Conservation (phyloP, 495 filamentous ascomycete genomes). For the Usnea hakonensis region DNA sequence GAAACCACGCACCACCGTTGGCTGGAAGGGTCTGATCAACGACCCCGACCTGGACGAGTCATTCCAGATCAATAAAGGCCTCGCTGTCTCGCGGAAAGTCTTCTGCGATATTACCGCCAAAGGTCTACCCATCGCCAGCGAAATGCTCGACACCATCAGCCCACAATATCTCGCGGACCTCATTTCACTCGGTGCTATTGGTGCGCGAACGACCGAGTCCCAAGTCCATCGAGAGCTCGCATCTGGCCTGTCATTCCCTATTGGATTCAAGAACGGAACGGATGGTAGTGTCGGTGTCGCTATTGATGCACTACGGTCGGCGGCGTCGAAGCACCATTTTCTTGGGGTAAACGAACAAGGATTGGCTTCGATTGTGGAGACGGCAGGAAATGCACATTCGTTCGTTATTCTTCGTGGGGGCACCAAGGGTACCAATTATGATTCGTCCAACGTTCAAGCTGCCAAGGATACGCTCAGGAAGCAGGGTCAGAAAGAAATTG, state of each 20-base stretch:
- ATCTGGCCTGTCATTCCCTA: constrained; percentile 86
- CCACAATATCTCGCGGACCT: constrained; percentile 95
- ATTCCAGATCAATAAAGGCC: constrained; percentile 97
- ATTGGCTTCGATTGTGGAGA: constrained; percentile 88
- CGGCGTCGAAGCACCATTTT: constrained; percentile 89
- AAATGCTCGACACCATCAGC: constrained; percentile 97
- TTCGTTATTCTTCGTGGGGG: constrained; percentile 94
- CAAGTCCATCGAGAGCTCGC: constrained; percentile 93
- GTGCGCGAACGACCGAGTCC: constrained; percentile 87
- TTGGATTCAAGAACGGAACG: constrained; percentile 99
- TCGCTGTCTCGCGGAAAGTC: constrained; percentile 75
- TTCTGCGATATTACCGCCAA: constrained; percentile 88
- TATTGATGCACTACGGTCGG: constrained; percentile 90
- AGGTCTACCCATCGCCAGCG: constrained; percentile 91
- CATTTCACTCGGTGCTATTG: constrained; percentile 85
- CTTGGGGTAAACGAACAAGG: constrained; percentile 94
- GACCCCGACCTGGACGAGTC: constrained; percentile 97
- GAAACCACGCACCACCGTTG: constrained; percentile 94
- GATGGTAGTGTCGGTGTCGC: constrained; percentile 84
- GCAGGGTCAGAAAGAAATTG: constrained; percentile 55
- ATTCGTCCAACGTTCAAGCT: constrained; percentile 68
- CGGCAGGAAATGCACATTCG: constrained; percentile 89
- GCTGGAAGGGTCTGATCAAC: constrained; percentile 99
- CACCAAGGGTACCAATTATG: constrained; percentile 88
- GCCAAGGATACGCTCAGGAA: constrained; percentile 61